Base-by-base conservation (phyloP, 1,139 yeast species). In the Saccharomyces hybrid region DNA sequence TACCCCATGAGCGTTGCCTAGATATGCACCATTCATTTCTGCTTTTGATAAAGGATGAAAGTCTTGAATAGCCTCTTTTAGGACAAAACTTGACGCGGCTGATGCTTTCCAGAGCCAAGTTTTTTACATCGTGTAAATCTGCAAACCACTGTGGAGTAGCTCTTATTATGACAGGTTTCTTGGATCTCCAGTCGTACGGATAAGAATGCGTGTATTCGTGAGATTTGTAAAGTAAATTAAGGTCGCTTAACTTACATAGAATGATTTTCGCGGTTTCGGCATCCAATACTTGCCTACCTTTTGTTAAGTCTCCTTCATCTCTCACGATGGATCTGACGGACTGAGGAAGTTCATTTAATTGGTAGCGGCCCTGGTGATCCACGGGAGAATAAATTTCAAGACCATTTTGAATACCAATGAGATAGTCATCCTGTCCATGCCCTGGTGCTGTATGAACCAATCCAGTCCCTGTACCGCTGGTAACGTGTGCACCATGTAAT, bases 131-230 rank as follows among this genome's bases (percentile, higher is more conserved):
- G 41, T 84, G 87, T 29, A 93, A 86, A 67, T 91, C 88, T 4
- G 95, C 88, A 72, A 93, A 93, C 95, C 98, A 93, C 70, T 93
- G 99, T 0, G 97, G 95, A 0, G 99, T 93, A 0, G 99, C 85
- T 55, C 98, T 77, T 60, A 93, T 90, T 53, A 93, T 84, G n/a
- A 95, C 91, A 0, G 99, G 99, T 49, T 86, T 86, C 66, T 90
- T 90, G 2, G 96, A 88, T 63, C 99, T 80, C 99, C 99, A 93
- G 68, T 95, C 99, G 65, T 88, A 90, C 0, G 99, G 99, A 63
- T 91, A 93, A 1, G 95, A 88, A 70, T 93, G 99, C 7, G 70
- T 71, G 66, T 86, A 86, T 34, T 75, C 73, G 56, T 83, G 76
- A 6, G 78, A 61, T 29, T 75, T 69, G 58, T 77, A 76, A 1